Base-by-base conservation (phyloP, 192 early-diverging fungal species). In the Spizellomyces punctatus region DNA sequence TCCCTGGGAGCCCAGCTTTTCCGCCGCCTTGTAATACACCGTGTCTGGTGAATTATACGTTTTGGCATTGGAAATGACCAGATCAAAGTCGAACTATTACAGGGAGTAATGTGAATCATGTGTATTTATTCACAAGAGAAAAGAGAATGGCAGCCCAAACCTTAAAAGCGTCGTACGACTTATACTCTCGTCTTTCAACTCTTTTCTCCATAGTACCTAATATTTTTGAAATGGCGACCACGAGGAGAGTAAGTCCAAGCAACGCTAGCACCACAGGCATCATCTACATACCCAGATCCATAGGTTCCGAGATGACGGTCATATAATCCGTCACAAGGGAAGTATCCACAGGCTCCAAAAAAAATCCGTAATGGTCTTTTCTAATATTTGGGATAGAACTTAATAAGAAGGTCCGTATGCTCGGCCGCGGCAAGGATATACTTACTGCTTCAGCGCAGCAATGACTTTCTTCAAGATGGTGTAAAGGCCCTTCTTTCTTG, bases 311-410 rank as follows among this genome's bases (percentile, higher is more conserved):
- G 61, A 98, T 91, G 3, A 95, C 86, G 6, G 74, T 80, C 6
- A 91, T 76, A 77, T 98, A 98, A 66, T 98, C 95, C 0, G 89
- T 74, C 8, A 96, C 90, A 0, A 86, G 65, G 1, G 58, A 70
- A 10, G 90, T 89, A 71, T 96, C 90, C 5, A 98, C 95, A 0
- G 95, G 95, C 50, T 91, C 86, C 6, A 90, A 72, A 66, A 98
- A 98, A 66, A 95, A 91, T 0, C 89, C 93, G 78, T 97, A 97
- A 0, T 80, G 84, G 75, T 97, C 95, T 61, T 85, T 88, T 59
- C 89, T 91, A 70, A 63, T 10, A 36, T 36, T 36, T 6, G 46
- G 7, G 7, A 4, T 0, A 12, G 12, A 49, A 12, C 0, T 65
- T 7, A 49, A 36, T 44, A 42, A 10, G 5, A 44, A 19, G 7